These are phyloP conservation scores for Flaveria trinervia DNA, from an alignment of 129 eudicot genomes.

Conservation along the genomic window DNA sequence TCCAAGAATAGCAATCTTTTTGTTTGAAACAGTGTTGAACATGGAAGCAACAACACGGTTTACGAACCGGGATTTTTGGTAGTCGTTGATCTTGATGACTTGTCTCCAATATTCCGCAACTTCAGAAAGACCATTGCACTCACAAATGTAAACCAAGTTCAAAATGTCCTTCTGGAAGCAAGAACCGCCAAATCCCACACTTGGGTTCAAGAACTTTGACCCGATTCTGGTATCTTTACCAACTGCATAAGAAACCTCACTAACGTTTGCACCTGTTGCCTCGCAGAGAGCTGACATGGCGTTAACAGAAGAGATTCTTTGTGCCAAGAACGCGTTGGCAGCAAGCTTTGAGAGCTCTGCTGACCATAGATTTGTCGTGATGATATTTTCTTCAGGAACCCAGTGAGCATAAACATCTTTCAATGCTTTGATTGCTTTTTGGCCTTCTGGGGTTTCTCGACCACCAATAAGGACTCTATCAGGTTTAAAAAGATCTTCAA, in stretches of 20 bases:
- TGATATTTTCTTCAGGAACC: slow-evolving; percentile 74
- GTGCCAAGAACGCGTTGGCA: slow-evolving; percentile 78
- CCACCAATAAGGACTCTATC: slow-evolving; percentile 81
- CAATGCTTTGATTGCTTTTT: slow-evolving; percentile 54
- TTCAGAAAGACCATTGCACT: slow-evolving; percentile 70
- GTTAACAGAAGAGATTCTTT: slow-evolving; percentile 72
- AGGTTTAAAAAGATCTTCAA: slow-evolving; percentile 64
- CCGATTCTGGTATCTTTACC: slow-evolving; percentile 78
- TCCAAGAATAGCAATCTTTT: slow-evolving; percentile 65
- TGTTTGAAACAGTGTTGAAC: slow-evolving; percentile 76
- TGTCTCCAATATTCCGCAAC: slow-evolving; percentile 80
- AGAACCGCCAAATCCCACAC: slow-evolving; percentile 85
- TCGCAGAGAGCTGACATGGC: slow-evolving; percentile 83
- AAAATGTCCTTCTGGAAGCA: slow-evolving; percentile 83
- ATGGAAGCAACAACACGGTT: slow-evolving; percentile 67
- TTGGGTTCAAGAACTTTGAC: slow-evolving; percentile 64
- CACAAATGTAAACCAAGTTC: slow-evolving; percentile 74
- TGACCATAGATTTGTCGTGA: slow-evolving; percentile 77
- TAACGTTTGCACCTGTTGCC: slow-evolving; percentile 76
- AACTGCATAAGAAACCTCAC: slow-evolving; percentile 67
- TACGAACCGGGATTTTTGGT: slow-evolving; percentile 71
- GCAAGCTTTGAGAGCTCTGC: slow-evolving; percentile 85
- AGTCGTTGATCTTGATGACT: slow-evolving; percentile 71
- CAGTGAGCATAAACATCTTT: slow-evolving; percentile 70
- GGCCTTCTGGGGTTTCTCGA: slow-evolving; percentile 65